These are phyloP conservation scores for Pseudocercospora cruenta DNA, from an alignment of 2,329 filamentous ascomycete genomes.

Conservation along the genomic window DNA sequence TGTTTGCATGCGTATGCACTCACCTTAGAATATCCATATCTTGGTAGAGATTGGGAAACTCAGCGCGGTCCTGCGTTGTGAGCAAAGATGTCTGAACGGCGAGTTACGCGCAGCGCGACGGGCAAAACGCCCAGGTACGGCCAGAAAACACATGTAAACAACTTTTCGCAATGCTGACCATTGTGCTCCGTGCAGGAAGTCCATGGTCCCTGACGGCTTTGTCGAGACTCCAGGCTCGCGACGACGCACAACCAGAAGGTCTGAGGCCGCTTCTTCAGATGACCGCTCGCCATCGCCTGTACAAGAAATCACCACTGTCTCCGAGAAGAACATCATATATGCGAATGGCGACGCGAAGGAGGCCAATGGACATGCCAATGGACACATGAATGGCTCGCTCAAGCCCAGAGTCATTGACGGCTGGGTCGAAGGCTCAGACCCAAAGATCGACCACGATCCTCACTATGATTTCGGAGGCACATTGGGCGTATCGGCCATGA, in stretches of 20 bases:
- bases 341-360: constrained; percentile 12
- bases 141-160: not conserved
- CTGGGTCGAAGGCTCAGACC: constrained; percentile 42
- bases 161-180: constrained; percentile 13
- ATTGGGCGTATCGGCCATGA: constrained; percentile 77
- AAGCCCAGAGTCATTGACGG: constrained; percentile 47
- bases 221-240: constrained; percentile 54
- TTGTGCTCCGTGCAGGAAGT: constrained; percentile 37
- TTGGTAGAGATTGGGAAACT: not conserved
- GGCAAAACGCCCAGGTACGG: constrained; percentile 51
- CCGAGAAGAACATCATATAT: constrained; percentile 12
- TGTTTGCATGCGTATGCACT: not conserved
- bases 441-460: constrained; percentile 51
- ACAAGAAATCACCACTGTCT: constrained; percentile 27
- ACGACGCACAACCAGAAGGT: constrained; percentile 49
- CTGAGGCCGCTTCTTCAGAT: constrained; percentile 36
- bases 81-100: constrained; percentile 26
- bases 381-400: constrained; percentile 41
- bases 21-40: not conserved
- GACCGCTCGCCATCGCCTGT: constrained; percentile 43
- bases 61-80: not conserved
- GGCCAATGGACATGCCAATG: constrained; percentile 43
- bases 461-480: constrained; percentile 85
- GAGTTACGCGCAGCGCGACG: constrained; percentile 51
- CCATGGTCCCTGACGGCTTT: constrained; percentile 48